Percentiles rank a stretch among this genome's conserved stretches.
phyloP scores from a whole-genome alignment of 768 basidiomycete species.

The Coprinellus micaceus region DNA sequence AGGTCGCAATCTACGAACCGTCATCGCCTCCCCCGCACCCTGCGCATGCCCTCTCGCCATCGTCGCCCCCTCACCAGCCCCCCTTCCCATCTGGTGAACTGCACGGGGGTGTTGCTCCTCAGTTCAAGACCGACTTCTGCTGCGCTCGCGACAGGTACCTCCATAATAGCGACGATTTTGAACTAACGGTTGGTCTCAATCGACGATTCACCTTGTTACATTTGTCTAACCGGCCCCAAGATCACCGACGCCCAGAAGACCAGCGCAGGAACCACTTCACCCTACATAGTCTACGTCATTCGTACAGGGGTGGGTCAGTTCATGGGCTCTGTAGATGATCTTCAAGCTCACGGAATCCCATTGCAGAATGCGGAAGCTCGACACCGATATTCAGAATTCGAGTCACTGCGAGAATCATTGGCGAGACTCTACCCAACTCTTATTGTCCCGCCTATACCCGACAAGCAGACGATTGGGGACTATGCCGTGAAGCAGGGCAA shows the following conservation, averaged over 20 bases:
- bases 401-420: slow-evolving; percentile 81
- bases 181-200: slow-evolving; percentile 64
- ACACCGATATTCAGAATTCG: slow-evolving; percentile 97
- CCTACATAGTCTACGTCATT: slow-evolving; percentile 95
- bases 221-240: slow-evolving; percentile 34
- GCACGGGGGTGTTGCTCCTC: slow-evolving; percentile 46
- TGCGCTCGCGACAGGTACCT: slow-evolving; percentile 71
- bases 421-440: slow-evolving; percentile 90
- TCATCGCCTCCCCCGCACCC: slow-evolving; percentile 46
- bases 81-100: slow-evolving; percentile 58
- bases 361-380: slow-evolving; percentile 72
- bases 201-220: neutral
- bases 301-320: slow-evolving; percentile 63
- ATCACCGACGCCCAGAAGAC: slow-evolving; percentile 97
- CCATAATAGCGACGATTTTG: slow-evolving; percentile 78
- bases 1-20: slow-evolving; percentile 55
- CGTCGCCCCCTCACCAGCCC: slow-evolving; percentile 36
- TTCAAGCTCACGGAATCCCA: slow-evolving; percentile 3
- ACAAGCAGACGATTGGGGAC: slow-evolving; percentile 91
- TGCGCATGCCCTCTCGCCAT: slow-evolving; percentile 45
- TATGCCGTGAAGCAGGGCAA: slow-evolving; percentile 97
- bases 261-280: slow-evolving; percentile 76
- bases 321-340: slow-evolving; percentile 6
- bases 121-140: slow-evolving; percentile 76
- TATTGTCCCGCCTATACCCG: slow-evolving; percentile 97